phyloP scores from a whole-genome alignment of 2,329 filamentous ascomycete species.

The Fusarium sp. region DNA sequence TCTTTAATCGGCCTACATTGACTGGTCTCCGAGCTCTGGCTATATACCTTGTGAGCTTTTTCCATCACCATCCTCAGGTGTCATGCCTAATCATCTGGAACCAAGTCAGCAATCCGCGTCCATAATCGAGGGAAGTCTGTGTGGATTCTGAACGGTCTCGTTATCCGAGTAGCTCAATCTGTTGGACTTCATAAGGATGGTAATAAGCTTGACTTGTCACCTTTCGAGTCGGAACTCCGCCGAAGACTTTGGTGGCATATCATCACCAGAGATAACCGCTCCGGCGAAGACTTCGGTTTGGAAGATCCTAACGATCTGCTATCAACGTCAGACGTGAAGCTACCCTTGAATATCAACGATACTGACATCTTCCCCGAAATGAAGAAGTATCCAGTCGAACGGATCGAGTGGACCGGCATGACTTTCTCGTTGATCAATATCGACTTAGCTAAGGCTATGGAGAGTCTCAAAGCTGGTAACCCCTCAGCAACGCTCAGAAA shows the following conservation, averaged over 20 bases:
- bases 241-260: conserved; percentile 13
- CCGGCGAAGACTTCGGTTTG: conserved; percentile 1
- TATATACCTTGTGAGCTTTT: neutral
- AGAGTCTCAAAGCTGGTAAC: neutral
- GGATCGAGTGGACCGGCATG: neutral
- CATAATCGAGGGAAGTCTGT: neutral
- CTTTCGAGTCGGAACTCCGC: neutral
- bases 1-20: neutral
- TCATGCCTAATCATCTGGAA: neutral
- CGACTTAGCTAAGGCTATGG: neutral
- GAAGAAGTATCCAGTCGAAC: neutral
- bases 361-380: neutral
- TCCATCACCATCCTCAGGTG: rapidly evolving
- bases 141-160: neutral
- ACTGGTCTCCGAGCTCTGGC: neutral
- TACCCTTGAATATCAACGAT: neutral
- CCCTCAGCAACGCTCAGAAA: neutral
- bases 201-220: neutral
- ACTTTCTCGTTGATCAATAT: neutral
- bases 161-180: neutral
- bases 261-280: neutral
- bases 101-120: neutral
- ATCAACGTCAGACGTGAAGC: neutral
- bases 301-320: neutral
- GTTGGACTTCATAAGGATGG: neutral